A percentile compares a stretch with the other conserved stretches of the same genome.
Evolutionary conservation across 2,329 filamentous ascomycete genomes (phyloP).

Genomic region (Taxawa tesnikishii): DNA sequence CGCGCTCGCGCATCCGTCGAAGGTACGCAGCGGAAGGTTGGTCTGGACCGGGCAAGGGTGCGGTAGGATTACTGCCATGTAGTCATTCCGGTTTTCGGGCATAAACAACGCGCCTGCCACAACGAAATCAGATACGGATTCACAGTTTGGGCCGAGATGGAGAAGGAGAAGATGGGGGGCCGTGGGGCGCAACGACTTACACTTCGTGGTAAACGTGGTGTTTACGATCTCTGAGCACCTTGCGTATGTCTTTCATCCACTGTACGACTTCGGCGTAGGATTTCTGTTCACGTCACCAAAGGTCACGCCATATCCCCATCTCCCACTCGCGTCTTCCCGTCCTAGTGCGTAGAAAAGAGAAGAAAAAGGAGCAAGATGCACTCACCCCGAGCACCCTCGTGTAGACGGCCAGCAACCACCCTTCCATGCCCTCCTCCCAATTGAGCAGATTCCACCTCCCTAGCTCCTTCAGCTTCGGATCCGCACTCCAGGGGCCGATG

Average conservation of each 20-base stretch:
- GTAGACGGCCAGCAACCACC: conserved; percentile 2
- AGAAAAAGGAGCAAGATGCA: too few species aligned
- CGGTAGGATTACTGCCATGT: too few species aligned
- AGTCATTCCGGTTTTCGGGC: conserved; percentile 6
- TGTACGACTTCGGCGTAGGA: conserved; percentile 1
- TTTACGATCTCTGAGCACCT: conserved; percentile 3
- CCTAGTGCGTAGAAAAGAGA: too few species aligned
- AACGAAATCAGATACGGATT: background rate
- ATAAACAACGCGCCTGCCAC: conserved; percentile 5
- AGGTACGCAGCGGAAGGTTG: too few species aligned
- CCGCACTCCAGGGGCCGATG: conserved; percentile 16
- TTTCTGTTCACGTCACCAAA: too few species aligned
- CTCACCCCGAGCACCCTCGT: conserved; percentile 4
- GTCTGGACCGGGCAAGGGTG: too few species aligned
- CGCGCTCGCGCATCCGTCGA: too few species aligned
- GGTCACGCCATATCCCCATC: background rate
- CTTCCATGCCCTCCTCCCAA: conserved; percentile 4
- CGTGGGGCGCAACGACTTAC: background rate
- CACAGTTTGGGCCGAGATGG: too few species aligned
- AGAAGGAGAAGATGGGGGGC: too few species aligned
- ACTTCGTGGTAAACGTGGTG: conserved; percentile 6
- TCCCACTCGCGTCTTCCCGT: background rate
- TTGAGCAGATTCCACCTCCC: conserved; percentile 3
- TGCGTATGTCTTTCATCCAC: conserved; percentile 4
- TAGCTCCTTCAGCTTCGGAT: conserved; percentile 4